A percentile compares a stretch with the other conserved stretches of the same genome.
Conservation (phyloP, 495 filamentous ascomycete species). For the Penicillium ochrochloron region DNA sequence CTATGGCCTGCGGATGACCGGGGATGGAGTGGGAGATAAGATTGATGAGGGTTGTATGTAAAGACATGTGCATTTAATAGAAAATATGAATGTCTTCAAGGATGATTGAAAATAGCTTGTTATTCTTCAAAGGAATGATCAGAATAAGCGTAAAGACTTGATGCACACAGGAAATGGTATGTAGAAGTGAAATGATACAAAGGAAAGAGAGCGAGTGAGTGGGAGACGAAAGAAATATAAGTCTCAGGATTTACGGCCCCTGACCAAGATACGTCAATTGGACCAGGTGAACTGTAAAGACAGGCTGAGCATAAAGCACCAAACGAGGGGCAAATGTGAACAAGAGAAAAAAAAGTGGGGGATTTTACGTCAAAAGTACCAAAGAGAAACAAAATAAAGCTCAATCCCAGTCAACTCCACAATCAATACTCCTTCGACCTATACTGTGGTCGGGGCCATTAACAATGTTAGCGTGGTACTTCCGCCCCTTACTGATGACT, state of each 20-base stretch:
- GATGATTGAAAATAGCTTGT: background rate
- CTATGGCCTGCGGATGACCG: background rate
- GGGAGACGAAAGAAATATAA: background rate
- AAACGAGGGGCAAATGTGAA: background rate
- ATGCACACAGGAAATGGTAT: background rate
- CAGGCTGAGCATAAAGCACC: background rate
- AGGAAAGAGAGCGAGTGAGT: background rate
- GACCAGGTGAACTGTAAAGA: no score
- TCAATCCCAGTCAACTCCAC: background rate
- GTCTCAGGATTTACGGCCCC: background rate
- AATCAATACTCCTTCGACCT: background rate
- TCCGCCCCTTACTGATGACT: background rate
- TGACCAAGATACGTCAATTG: background rate
- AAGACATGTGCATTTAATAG: background rate
- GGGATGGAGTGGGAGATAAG: background rate
- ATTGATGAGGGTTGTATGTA: background rate
- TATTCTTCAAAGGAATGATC: background rate
- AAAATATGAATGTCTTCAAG: background rate
- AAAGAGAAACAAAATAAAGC: background rate
- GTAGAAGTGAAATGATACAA: background rate
- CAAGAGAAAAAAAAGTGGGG: background rate
- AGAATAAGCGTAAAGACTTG: background rate
- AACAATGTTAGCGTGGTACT: background rate
- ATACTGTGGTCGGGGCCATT: no score
- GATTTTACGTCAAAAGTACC: background rate